Base-by-base conservation (phyloP, 306 rosid genomes). In the Albizia julibrissin region DNA sequence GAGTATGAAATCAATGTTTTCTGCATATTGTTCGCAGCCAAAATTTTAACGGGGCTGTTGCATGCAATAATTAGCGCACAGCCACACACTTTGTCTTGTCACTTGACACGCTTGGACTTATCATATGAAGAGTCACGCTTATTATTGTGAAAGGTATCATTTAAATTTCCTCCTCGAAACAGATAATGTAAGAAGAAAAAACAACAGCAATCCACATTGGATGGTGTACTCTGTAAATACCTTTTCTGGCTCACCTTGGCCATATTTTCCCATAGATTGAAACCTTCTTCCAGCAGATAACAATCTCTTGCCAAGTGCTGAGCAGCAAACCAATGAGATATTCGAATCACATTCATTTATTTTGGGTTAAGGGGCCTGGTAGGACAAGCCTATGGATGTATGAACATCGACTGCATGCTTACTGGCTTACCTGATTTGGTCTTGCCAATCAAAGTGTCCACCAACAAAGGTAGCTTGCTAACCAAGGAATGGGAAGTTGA, bases 261-360 rank as follows among this genome's bases (percentile, higher is more conserved):
- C 98, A 84, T 90, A 95, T 83, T 89, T 95, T 52, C 98, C 98
- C 98, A 95, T 93, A 58, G 98, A 89, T 81, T 95, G 97, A 86
- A 93, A 95, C 84, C 95, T 90, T 91, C 87, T 89, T 74, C 98
- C 98, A 58, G 98, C 89, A 61, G 97, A 84, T 71, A 88, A 82
- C 86, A 95, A 85, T 33, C 98, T 97, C 89, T 85, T 95, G 81
- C 98, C 98, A 44, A 95, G 86, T 71, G 92, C 98, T 95, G 71
- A 83, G 75, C 74, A 90, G 84, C 81, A 62, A 81, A 75, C 77
- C 74, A 47, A 82, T 68, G 46, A 84, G 78, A 81, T 50, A 62
- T 82, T 86, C 68, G 80, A 76, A 80, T 66, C 73, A 76, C 49
- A 79, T 46, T 69, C 54, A 26, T 18, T 33, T 14, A 65, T 47